These are phyloP conservation scores for Leishmania gerbilli DNA, from an alignment of 208 protist species.

Conservation along the genomic window DNA sequence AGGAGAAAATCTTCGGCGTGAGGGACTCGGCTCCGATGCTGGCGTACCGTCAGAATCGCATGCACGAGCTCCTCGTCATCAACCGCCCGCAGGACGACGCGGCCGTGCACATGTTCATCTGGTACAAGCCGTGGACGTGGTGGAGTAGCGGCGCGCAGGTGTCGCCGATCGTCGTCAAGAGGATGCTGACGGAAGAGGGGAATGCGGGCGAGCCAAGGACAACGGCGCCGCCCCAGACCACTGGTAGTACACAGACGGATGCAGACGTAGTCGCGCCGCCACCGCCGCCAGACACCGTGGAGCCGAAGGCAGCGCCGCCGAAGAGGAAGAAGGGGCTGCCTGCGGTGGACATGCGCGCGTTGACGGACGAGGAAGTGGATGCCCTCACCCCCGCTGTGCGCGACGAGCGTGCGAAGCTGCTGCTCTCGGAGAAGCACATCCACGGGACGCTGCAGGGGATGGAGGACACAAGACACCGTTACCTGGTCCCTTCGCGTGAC, in stretches of 20 bases:
- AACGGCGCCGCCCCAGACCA: conserved; percentile 1
- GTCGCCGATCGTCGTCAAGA: conserved; percentile 33
- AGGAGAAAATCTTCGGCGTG: conserved; percentile 59
- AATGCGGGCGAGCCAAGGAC: neutral
- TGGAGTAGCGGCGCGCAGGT: conserved; percentile 46
- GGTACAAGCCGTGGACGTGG: conserved; percentile 83
- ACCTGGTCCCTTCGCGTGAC: conserved; percentile 60
- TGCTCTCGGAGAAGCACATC: conserved; percentile 60
- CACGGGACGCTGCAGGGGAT: conserved; percentile 70
- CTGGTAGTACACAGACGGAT: conserved; percentile 15
- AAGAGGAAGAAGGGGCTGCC: conserved; percentile 56
- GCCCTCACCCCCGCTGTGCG: conserved; percentile 45
- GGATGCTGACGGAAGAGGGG: neutral
- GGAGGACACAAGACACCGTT: conserved; percentile 75
- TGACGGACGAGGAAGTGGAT: conserved; percentile 42
- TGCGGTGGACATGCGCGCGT: conserved; percentile 38
- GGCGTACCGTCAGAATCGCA: conserved; percentile 18
- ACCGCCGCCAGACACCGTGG: conserved; percentile 2
- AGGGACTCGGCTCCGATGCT: conserved; percentile 33
- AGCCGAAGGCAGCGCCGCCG: conserved; percentile 8
- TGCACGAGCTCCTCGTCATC: conserved; percentile 65
- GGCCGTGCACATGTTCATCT: conserved; percentile 39
- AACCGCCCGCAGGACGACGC: conserved; percentile 55
- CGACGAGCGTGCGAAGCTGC: conserved; percentile 62
- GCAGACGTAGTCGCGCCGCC: conserved; percentile 5